Base-by-base conservation (phyloP, 768 basidiomycete species). In the Artomyces pyxidatus region DNA sequence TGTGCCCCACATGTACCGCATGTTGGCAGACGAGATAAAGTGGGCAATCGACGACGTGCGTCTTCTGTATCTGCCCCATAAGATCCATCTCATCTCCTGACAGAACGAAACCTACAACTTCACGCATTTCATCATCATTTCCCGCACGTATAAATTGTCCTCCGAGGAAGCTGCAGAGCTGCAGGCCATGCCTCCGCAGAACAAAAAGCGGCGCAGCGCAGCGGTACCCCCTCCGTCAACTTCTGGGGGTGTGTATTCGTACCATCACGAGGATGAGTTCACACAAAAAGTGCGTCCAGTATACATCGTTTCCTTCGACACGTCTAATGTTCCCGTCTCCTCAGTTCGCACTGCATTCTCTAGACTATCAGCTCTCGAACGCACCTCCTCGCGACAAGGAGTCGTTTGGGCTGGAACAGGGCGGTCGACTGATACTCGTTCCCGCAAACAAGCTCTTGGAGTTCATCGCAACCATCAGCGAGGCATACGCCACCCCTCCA, bases 1-100 rank as follows among this genome's bases (percentile, higher is more conserved):
- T 29, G 75, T 94, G 8, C 86, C 92, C 5, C 93, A 91, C 1
- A 85, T 96, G 83, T 97, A 94, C 65, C 74, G 74, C 38, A 92
- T 97, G 87, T 73, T 98, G 21, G 68, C 72, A 0, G 81, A 88
- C 41, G 95, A 99, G 63, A 70, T 96, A n/a, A 70, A 80, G 30
- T 80, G 74, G 69, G 88, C 87, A 3, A 65, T 77, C 30, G 71
- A 75, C 42, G 80, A 84, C 43, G 88, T 85, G 49, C 46, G 78
- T 70, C 1, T 45, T 48, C 16, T n/a, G 38, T 16, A 22, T 37
- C 45, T 48, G 23, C 22, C 25, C n/a, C 52, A 12, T 8, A 27
- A n/a, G 14, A 19, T 12, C 47, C 28, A 19, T 42, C 44, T 45
- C 19, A 22, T 5, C 38, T 26, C 37, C 40, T 17, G 22, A 25